Evolutionary conservation across 345 rosid genomes (phyloP).

Genomic region (Cochlearia excelsa): DNA sequence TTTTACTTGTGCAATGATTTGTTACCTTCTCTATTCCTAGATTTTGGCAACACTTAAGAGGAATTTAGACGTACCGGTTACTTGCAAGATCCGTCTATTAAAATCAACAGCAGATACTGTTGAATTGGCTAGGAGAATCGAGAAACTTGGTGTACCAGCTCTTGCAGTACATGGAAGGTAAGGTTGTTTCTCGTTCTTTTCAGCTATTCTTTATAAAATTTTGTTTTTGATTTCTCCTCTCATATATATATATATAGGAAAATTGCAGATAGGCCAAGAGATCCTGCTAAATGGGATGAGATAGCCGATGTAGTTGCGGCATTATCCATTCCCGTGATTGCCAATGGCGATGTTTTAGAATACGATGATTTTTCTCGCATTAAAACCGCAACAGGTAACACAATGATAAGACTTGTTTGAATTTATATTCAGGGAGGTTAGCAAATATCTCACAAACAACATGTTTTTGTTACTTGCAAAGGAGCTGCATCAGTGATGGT

Average conservation of each 20-base stretch:
- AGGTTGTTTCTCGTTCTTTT: neutral
- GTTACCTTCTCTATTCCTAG: conserved; percentile 37
- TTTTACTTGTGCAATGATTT: neutral
- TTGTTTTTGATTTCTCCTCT: conserved; percentile 3
- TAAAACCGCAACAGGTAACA: conserved; percentile 68
- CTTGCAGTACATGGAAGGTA: conserved; percentile 95
- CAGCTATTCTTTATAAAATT: conserved; percentile 2
- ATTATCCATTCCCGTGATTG: conserved; percentile 86
- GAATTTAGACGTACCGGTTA: conserved; percentile 72
- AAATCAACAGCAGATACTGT: conserved; percentile 75
- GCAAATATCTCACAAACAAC: neutral
- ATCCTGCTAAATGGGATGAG: conserved; percentile 93
- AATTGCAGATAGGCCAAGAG: conserved; percentile 84
- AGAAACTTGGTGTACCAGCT: conserved; percentile 91
- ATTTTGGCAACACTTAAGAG: conserved; percentile 82
- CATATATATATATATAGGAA: conserved; percentile 47
- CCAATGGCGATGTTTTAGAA: conserved; percentile 91
- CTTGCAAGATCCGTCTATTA: conserved; percentile 85
- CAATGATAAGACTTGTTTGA: neutral
- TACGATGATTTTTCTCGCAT: conserved; percentile 65
- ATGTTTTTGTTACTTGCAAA: conserved; percentile 24
- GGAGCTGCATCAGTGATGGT: conserved; percentile 92
- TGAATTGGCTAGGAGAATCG: conserved; percentile 86
- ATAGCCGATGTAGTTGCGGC: conserved; percentile 79
- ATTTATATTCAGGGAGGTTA: neutral